A percentile compares a stretch with the other conserved stretches of the same genome.
phyloP scores from a whole-genome alignment of 2,329 filamentous ascomycete genomes.

The Pseudopithomyces maydicus region DNA sequence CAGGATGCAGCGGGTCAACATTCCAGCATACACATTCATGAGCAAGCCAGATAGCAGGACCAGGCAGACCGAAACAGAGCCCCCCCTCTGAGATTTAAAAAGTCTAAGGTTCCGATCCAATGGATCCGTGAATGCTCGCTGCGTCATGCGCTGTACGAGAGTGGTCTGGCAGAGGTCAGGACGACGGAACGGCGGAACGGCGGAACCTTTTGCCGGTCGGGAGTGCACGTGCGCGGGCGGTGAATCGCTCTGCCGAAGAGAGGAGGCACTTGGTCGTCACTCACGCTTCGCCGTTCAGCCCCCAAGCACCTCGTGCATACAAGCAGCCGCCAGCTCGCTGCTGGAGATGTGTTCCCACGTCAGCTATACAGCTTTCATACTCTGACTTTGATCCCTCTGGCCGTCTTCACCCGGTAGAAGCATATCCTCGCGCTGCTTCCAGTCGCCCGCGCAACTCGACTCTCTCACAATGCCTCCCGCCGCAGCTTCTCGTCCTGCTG shows the following conservation, averaged over 20 bases:
- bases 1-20: too few relatives aligned
- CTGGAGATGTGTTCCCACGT: conserved; percentile 37
- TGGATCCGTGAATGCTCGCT: too few relatives aligned
- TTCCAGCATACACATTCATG: too few relatives aligned
- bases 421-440: conserved; percentile 10
- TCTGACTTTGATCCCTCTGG: conserved; percentile 17
- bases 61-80: too few relatives aligned
- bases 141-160: too few relatives aligned
- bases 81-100: too few relatives aligned
- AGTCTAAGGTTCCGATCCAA: too few relatives aligned
- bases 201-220: background rate
- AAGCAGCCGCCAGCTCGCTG: conserved; percentile 24
- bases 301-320: conserved; percentile 23
- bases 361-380: conserved; percentile 21
- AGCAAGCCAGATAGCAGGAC: too few relatives aligned
- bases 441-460: conserved; percentile 21
- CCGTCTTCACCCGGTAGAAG: conserved; percentile 26
- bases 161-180: background rate
- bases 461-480: conserved; percentile 42
- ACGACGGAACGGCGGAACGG: background rate
- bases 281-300: conserved; percentile 14
- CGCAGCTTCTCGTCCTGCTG: conserved; percentile 35
- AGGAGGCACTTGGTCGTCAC: conserved; percentile 9
- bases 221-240: background rate
- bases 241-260: background rate